Percentiles rank a stretch among this genome's conserved stretches.
Conservation (phyloP, 1,284 basidiomycete species). For the Papiliotrema flavescens region DNA sequence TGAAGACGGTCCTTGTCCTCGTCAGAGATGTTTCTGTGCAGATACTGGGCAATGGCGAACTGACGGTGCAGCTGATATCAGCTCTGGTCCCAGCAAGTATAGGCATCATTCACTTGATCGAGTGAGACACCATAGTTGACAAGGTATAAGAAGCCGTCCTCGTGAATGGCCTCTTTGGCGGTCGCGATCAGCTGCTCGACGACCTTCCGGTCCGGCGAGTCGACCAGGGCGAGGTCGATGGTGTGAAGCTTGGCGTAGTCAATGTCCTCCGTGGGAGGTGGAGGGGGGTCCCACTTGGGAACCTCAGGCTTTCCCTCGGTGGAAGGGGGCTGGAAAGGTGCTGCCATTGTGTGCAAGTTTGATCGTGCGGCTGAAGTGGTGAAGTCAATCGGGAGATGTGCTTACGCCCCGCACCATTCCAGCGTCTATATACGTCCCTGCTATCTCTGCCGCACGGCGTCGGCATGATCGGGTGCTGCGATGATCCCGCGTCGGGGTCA, state of each 20-base stretch:
- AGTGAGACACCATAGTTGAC: slow-evolving; percentile 26
- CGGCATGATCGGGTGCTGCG: too few species aligned
- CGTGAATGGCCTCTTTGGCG: slow-evolving; percentile 16
- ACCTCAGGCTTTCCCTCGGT: slow-evolving; percentile 16
- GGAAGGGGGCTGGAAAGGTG: slow-evolving; percentile 22
- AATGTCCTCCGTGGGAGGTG: slow-evolving; percentile 13
- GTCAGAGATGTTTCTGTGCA: slow-evolving; percentile 26
- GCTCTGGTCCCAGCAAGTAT: neutral
- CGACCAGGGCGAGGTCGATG: slow-evolving; percentile 20
- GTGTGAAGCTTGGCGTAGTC: slow-evolving; percentile 23
- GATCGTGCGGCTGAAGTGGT: neutral
- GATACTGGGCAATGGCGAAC: slow-evolving; percentile 26
- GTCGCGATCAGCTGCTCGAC: slow-evolving; percentile 17
- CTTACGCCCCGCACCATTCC: too few species aligned
- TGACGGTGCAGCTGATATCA: slow-evolving; percentile 21
- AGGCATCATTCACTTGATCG: slow-evolving; percentile 16
- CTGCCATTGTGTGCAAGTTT: neutral
- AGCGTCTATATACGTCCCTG: too few species aligned
- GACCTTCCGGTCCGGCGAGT: slow-evolving; percentile 19
- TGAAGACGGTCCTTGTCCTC: slow-evolving; percentile 27
- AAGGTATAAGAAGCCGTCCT: slow-evolving; percentile 30
- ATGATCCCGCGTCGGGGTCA: too few species aligned
- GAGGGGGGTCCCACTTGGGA: slow-evolving; percentile 3
- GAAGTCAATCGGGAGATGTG: too few species aligned
- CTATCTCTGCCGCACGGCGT: too few species aligned